Conservation (phyloP, 2,329 filamentous ascomycete species). For the Gnomoniopsis sp. region DNA sequence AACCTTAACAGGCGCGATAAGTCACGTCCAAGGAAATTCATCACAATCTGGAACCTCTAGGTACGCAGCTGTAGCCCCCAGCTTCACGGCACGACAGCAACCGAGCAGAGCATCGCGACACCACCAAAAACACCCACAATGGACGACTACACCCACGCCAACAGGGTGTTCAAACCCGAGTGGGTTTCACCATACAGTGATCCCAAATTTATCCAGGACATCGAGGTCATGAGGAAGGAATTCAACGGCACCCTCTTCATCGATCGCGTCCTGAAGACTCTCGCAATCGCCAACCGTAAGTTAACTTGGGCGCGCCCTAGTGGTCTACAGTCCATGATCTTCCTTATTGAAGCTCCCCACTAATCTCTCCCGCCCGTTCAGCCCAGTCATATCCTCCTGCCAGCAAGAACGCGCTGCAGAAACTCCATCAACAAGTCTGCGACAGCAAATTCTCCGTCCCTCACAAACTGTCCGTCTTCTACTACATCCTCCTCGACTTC, state of each 20-base stretch:
- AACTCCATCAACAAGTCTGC: conserved; percentile 68
- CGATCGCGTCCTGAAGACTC: conserved; percentile 68
- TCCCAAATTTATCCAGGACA: conserved; percentile 53
- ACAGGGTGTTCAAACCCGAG: conserved; percentile 63
- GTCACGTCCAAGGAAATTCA: background rate
- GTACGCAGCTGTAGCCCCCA: background rate
- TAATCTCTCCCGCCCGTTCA: conserved; percentile 19
- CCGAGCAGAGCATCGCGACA: background rate
- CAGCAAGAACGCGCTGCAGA: conserved; percentile 62
- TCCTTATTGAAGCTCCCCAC: background rate
- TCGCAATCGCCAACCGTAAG: conserved; percentile 68
- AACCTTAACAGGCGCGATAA: background rate
- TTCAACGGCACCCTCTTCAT: conserved; percentile 73
- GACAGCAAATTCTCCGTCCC: conserved; percentile 62
- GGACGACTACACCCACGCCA: conserved; percentile 64
- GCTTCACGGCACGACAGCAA: background rate
- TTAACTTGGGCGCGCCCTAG: conserved; percentile 29
- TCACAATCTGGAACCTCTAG: background rate
- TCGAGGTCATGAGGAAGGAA: conserved; percentile 62
- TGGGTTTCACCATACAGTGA: conserved; percentile 61
- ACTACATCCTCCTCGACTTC: conserved; percentile 78
- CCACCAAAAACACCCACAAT: conserved; percentile 35
- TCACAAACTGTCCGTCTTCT: conserved; percentile 79
- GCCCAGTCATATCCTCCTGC: conserved; percentile 72
- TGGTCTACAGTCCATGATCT: background rate